Base-by-base conservation (phyloP, 2,329 filamentous ascomycete species). In the Paraphoma sp. region DNA sequence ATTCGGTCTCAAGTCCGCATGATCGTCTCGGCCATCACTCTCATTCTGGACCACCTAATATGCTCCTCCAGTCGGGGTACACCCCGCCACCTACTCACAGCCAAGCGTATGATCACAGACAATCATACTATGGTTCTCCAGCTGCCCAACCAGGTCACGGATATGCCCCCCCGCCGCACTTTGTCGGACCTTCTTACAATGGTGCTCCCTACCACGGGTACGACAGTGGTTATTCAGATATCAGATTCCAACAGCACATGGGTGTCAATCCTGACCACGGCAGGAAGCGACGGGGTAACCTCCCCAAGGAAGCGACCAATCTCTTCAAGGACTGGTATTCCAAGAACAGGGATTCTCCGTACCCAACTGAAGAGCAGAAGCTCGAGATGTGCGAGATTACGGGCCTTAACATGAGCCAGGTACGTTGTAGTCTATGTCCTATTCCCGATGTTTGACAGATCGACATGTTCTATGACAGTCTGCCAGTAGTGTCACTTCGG, bases 261-360 rank as follows among this genome's bases (percentile, higher is more conserved):
- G 67, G 66, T 17, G 55, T 69, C 10, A 70, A 74, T 36, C 67
- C 69, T n/a, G 69, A 63, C 33, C 57, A 61, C 1, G 74, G 72
- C 59, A 73, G 84, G 67, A 81, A 82, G 73, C 83, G 92, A 50
- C 84, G 93, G 40, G 93, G 93, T 1, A 97, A 97, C 70, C 82
- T 97, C 3, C 93, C 93, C n/a, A 96, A 96, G 72, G 90, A 93
- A 52, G 91, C 92, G 0, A 97, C 92, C 0, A 90, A 93, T 71
- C 88, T 91, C 63, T 81, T 97, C 41, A 86, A 90, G 51, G 81
- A 86, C 0, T 97, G 93, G 93, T 93, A 96, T 63, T n/a, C 49
- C 3, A 57, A 61, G 29, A 70, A 76, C 52, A 53, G 68, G 16
- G 57, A 65, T 9, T 92, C 95, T 70, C 92, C 92, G 0, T 96